Evolutionary conservation across 2,329 filamentous ascomycete genomes (phyloP), one percentile per base, ranked within the genome.

Genomic region (Penicillium sp.): DNA sequence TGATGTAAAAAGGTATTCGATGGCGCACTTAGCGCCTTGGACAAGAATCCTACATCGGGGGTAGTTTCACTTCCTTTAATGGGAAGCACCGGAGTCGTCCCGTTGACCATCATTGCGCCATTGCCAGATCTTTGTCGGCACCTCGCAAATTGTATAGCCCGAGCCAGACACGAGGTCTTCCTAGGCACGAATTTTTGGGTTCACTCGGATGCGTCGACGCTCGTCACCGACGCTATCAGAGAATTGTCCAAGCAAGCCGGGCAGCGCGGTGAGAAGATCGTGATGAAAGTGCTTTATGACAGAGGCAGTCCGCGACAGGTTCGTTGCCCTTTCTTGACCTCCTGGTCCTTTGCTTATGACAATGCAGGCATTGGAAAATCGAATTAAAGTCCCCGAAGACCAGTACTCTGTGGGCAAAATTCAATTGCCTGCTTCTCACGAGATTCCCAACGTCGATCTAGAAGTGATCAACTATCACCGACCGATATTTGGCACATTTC

Each of bases 151-250:
- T 78, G 91, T 19, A 93, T 94, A 36, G 89, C 83, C 2, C 81
- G 87, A 4, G 90, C 90, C 0, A 82, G 91, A 66, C 83, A 83
- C 36, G 90, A 94, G 67, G 85, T 94, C 0, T 86, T 90, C 56
- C 78, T 93, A 10, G 87, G 87, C 0, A 93, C 90, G 0, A 92
- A 91, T 66, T 91, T 86, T 68, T 92, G 90, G 90, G 83, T 88
- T 60, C 81, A 86, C 43, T 89, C 89, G 0, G 81, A 87, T 9
- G 88, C 89, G 0, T 87, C 88, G 43, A 83, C 79, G 5, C 82
- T 90, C 51, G 82, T 93, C 44, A 89, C 85, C 3, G 83, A 90
- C 68, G 87, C 87, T 0, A 79, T 94, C 50, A 80, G 81, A 18
- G 89, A 93, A 71, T 81, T 93, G 0, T 90, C 89, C 0, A 81